Conservation (phyloP, 2,329 filamentous ascomycete genomes). For the Diaporthe sp. region DNA sequence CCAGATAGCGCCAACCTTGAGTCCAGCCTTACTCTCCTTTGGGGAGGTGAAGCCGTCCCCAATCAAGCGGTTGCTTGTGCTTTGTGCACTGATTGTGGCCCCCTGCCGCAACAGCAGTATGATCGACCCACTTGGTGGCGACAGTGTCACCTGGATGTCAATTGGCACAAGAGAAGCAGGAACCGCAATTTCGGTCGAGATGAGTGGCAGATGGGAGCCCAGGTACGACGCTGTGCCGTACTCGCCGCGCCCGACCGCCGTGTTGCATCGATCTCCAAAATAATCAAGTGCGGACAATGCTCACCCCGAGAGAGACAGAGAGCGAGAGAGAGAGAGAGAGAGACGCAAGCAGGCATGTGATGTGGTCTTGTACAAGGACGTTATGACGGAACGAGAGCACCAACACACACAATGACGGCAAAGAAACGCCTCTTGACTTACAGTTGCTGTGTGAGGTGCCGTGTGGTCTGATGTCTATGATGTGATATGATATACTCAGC, state of each 20-base stretch:
- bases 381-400: not conserved
- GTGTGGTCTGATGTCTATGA: not conserved
- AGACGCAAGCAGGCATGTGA: not conserved
- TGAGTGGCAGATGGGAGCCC: not conserved
- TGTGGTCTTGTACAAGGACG: not conserved
- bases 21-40: conserved; percentile 23
- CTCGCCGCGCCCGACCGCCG: not conserved
- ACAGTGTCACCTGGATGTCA: conserved; percentile 29
- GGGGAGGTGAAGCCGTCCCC: conserved; percentile 34
- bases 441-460: conserved; percentile 11
- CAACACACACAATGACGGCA: conserved; percentile 1
- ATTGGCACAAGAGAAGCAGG: conserved; percentile 16
- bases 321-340: not conserved
- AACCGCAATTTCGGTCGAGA: conserved; percentile 1
- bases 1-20: conserved; percentile 36
- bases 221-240: conserved; percentile 1
- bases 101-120: conserved; percentile 3
- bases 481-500: not conserved
- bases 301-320: not conserved
- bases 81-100: conserved; percentile 26
- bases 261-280: conserved; percentile 25
- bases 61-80: conserved; percentile 16
- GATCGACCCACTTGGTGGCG: conserved; percentile 34
- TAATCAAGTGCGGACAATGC: not conserved
- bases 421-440: conserved; percentile 26